phyloP scores from a whole-genome alignment of 1,284 basidiomycete genomes.

The Vanrija sp. region DNA sequence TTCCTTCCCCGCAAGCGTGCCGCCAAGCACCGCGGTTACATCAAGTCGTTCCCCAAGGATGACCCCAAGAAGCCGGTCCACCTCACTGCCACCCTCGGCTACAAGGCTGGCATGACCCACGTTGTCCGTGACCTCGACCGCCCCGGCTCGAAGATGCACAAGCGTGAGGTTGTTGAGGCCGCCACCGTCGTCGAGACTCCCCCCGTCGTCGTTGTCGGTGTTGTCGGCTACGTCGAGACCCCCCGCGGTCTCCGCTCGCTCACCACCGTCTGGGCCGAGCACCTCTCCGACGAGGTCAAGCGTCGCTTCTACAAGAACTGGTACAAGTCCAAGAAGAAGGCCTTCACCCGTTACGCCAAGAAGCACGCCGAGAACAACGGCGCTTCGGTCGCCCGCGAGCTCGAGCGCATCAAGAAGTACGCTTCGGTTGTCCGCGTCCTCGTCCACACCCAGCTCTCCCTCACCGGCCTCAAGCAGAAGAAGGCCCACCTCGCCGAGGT shows the following conservation, averaged over 20 bases:
- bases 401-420: constrained; percentile 99
- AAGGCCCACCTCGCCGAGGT: constrained; percentile 99
- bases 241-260: constrained; percentile 92
- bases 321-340: constrained; percentile 99
- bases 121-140: constrained; percentile 98
- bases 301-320: constrained; percentile 99
- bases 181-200: constrained; percentile 96
- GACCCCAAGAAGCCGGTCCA: constrained; percentile 99
- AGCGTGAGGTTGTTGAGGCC: constrained; percentile 98
- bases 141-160: constrained; percentile 99
- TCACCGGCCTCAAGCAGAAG: constrained; percentile 98
- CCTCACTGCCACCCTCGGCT: constrained; percentile 96
- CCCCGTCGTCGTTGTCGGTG: constrained; percentile 94
- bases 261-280: constrained; percentile 65
- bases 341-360: constrained; percentile 95
- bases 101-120: constrained; percentile 99
- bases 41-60: constrained; percentile 99
- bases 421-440: constrained; percentile 99
- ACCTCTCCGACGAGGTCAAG: constrained; percentile 78
- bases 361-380: constrained; percentile 96
- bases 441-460: constrained; percentile 96
- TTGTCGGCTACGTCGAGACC: constrained; percentile 99
- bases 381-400: constrained; percentile 88
- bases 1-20: constrained; percentile 84
- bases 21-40: constrained; percentile 93